Percentiles rank a stretch among this genome's conserved stretches.
These are phyloP conservation scores for Botryobasidium botryosum DNA, from an alignment of 768 basidiomycete genomes.

Conservation along the genomic window DNA sequence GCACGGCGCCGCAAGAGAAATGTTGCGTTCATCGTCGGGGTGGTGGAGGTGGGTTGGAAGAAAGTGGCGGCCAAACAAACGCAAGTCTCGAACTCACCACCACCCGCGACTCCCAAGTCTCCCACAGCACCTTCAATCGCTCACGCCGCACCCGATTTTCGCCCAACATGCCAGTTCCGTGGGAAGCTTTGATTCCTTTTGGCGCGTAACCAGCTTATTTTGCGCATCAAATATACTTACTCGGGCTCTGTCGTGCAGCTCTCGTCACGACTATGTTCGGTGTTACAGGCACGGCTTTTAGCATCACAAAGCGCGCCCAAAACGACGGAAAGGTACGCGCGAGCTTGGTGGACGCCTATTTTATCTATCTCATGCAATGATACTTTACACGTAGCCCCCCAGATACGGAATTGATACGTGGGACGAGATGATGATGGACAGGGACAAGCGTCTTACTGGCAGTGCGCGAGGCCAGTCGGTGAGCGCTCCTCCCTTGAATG, in stretches of 20 bases:
- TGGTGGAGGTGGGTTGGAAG: too few species aligned
- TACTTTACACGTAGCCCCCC: conserved; percentile 36
- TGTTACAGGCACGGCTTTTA: conserved; percentile 75
- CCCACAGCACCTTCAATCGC: too few species aligned
- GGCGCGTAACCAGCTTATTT: conserved; percentile 29
- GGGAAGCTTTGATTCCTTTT: conserved; percentile 94
- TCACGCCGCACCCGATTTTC: too few species aligned
- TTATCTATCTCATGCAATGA: conserved; percentile 4
- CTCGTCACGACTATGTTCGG: conserved; percentile 80
- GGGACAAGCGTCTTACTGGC: conserved; percentile 79
- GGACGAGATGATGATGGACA: conserved; percentile 94
- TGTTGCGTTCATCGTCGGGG: too few species aligned
- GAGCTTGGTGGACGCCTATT: neutral
- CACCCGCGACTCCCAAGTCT: too few species aligned
- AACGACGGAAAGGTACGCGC: conserved; percentile 78
- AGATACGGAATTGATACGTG: conserved; percentile 75
- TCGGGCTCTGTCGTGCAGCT: conserved; percentile 28
- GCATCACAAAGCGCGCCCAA: conserved; percentile 56
- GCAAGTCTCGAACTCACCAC: too few species aligned
- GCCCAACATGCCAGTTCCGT: conserved; percentile 76
- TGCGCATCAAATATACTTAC: conserved; percentile 12
- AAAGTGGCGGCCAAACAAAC: too few species aligned
- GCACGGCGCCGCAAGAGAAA: too few species aligned
- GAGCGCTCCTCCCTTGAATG: conserved; percentile 19
- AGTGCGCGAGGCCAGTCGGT: conserved; percentile 75